Evolutionary conservation across 2,329 filamentous ascomycete genomes (phyloP).

Genomic region (Beauveria brongniartii): DNA sequence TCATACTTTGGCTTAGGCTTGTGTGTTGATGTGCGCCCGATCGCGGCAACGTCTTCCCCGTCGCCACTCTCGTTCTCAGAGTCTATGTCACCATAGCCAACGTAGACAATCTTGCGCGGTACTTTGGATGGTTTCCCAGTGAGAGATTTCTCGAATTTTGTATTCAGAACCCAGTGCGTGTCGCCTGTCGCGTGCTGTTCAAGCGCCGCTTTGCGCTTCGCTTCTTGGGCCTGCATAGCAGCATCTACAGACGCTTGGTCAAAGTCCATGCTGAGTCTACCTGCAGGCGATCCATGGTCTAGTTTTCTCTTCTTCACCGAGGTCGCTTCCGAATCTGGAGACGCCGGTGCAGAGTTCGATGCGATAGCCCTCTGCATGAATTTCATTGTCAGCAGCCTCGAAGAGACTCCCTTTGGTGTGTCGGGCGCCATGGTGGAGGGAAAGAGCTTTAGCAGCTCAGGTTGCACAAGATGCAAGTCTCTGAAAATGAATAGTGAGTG

Average conservation of each 20-base stretch:
- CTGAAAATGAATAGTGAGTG: not conserved
- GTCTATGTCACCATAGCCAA: constrained; percentile 45
- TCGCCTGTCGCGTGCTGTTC: constrained; percentile 59
- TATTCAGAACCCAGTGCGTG: constrained; percentile 66
- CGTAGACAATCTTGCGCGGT: constrained; percentile 50
- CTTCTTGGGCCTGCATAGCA: constrained; percentile 59
- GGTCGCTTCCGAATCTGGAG: constrained; percentile 41
- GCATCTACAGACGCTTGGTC: constrained; percentile 55
- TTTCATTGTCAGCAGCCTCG: constrained; percentile 86
- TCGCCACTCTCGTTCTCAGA: constrained; percentile 27
- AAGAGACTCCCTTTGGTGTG: constrained; percentile 67
- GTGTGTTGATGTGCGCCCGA: constrained; percentile 29
- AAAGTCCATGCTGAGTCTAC: constrained; percentile 29
- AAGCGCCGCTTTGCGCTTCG: constrained; percentile 52
- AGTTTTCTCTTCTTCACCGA: constrained; percentile 57
- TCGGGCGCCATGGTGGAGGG: constrained; percentile 35
- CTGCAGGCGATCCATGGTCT: constrained; percentile 29
- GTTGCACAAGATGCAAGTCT: not conserved
- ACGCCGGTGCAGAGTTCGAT: constrained; percentile 39
- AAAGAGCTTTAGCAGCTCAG: not conserved
- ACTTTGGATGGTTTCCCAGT: constrained; percentile 25
- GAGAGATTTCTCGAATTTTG: constrained; percentile 22
- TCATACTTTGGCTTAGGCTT: constrained; percentile 21
- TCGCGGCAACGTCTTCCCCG: constrained; percentile 25
- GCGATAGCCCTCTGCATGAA: constrained; percentile 89